These are phyloP conservation scores for Cordia subcordata DNA, from an alignment of 257 asterid genomes.

Conservation along the genomic window DNA sequence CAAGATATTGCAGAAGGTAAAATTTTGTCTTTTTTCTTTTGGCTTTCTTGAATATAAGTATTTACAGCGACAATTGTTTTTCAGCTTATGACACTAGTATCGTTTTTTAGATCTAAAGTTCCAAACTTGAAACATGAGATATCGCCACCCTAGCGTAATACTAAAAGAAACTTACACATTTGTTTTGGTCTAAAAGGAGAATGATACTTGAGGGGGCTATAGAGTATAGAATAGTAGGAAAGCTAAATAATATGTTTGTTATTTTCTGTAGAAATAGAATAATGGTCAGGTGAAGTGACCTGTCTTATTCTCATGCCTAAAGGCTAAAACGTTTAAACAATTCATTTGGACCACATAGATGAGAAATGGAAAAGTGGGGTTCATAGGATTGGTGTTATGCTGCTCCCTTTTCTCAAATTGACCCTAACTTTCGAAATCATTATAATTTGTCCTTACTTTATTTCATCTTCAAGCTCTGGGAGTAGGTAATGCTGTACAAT, in stretches of 20 bases:
- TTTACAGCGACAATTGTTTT: too few species aligned
- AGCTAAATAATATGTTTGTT: neutral
- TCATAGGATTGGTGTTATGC: constrained; percentile 1
- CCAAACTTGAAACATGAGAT: too few species aligned
- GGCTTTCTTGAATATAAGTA: neutral
- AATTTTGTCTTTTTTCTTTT: neutral
- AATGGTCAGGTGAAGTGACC: constrained; percentile 33
- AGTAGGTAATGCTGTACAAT: too few species aligned
- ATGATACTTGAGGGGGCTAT: too few species aligned
- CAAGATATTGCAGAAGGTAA: constrained; percentile 94
- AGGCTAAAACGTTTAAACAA: constrained; percentile 10
- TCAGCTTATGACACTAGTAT: too few species aligned
- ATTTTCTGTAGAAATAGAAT: neutral
- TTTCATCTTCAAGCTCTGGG: neutral
- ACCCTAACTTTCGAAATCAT: neutral
- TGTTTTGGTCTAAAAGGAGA: too few species aligned
- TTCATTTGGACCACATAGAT: constrained; percentile 9
- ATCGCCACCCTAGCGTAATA: too few species aligned
- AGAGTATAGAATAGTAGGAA: neutral
- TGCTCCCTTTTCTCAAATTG: constrained; percentile 1
- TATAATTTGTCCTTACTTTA: neutral
- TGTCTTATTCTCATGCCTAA: constrained; percentile 29
- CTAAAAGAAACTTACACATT: too few species aligned
- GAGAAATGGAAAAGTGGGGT: constrained; percentile 4
- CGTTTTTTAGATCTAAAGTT: too few species aligned